phyloP scores from a whole-genome alignment of 2,329 filamentous ascomycete genomes.

The Sporothrix pallida region DNA sequence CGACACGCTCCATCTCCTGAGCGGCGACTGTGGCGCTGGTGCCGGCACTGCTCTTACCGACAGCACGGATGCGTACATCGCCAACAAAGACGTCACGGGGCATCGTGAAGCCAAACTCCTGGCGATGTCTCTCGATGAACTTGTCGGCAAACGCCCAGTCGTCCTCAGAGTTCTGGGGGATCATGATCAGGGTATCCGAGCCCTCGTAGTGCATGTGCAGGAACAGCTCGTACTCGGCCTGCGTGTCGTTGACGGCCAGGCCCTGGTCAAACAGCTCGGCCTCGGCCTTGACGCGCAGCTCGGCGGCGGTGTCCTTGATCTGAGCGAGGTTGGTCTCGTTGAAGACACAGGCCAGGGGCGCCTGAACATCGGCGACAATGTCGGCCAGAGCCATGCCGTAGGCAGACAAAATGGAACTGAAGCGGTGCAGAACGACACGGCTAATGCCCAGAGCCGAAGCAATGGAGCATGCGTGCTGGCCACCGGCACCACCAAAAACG shows the following conservation, averaged over 20 bases:
- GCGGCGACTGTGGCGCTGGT: constrained; percentile 64
- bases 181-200: constrained; percentile 89
- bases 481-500: constrained; percentile 89
- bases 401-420: constrained; percentile 85
- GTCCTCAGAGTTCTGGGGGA: constrained; percentile 63
- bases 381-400: constrained; percentile 93
- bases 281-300: constrained; percentile 75
- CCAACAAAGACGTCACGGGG: constrained; percentile 88
- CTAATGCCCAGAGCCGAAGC: constrained; percentile 81
- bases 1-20: constrained; percentile 43
- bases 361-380: constrained; percentile 87
- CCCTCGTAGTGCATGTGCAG: constrained; percentile 91
- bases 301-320: constrained; percentile 47
- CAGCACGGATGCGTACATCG: constrained; percentile 84
- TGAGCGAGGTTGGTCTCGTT: constrained; percentile 50
- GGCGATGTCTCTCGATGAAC: constrained; percentile 84
- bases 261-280: constrained; percentile 74
- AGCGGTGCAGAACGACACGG: constrained; percentile 83
- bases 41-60: constrained; percentile 60
- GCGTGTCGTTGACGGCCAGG: constrained; percentile 69
- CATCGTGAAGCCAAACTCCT: constrained; percentile 90
- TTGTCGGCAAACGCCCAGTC: constrained; percentile 83
- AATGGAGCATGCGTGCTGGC: constrained; percentile 87
- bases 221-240: constrained; percentile 86
- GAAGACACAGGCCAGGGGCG: constrained; percentile 70